phyloP scores from a whole-genome alignment of 345 rosid genomes.

The Aegle marmelos region DNA sequence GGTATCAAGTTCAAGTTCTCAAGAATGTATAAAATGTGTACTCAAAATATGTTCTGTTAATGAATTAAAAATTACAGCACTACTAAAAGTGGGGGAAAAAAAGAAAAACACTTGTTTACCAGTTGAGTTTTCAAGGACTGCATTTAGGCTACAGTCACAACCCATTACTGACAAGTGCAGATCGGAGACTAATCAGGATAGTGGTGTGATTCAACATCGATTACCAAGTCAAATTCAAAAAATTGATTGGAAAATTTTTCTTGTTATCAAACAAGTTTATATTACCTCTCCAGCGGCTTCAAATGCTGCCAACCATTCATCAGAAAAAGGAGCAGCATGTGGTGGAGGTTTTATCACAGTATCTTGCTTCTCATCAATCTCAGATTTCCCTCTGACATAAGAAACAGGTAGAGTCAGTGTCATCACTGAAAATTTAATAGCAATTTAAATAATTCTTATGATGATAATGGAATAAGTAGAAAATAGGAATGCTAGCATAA shows the following conservation, averaged over 20 bases:
- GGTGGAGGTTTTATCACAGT: conserved; percentile 50
- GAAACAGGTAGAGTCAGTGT: not conserved
- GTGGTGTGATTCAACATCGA: not conserved
- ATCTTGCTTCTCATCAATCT: conserved; percentile 38
- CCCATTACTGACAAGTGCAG: not conserved
- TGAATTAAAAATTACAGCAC: not conserved
- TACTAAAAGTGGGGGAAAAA: too few relatives aligned
- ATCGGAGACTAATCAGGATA: not conserved
- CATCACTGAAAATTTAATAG: not conserved
- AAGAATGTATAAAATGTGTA: not conserved
- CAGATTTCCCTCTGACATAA: conserved; percentile 37
- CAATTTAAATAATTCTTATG: not conserved
- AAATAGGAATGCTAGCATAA: conserved; percentile 9
- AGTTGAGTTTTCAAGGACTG: not conserved
- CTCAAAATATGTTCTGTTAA: not conserved
- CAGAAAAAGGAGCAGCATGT: conserved; percentile 78
- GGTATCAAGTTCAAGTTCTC: not conserved
- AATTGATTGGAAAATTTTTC: not conserved
- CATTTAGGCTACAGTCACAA: not conserved
- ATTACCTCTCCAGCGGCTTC: conserved; percentile 98
- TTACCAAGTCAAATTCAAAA: not conserved
- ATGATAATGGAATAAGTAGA: not conserved
- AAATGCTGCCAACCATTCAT: conserved; percentile 89
- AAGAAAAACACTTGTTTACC: not conserved
- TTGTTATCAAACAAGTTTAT: not conserved